These are phyloP conservation scores for Fomitopsis schrenkii DNA, from an alignment of 1,284 basidiomycete genomes.

Conservation along the genomic window DNA sequence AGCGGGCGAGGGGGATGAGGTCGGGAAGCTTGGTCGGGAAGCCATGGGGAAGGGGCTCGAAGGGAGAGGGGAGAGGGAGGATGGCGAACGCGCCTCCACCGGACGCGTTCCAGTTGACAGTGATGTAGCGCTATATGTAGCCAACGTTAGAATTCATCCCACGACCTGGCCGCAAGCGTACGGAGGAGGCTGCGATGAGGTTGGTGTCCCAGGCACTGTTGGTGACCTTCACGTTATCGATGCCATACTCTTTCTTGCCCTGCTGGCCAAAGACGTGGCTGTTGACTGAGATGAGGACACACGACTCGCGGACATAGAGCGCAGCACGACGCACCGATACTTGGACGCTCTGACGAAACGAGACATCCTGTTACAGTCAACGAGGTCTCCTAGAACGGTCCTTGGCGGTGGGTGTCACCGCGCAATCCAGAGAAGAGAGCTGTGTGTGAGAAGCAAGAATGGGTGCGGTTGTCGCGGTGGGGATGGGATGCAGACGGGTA, in stretches of 20 bases:
- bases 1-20: slow-evolving; percentile 87
- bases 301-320: background rate
- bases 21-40: slow-evolving; percentile 87
- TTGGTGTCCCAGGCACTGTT: slow-evolving; percentile 97
- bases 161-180: slow-evolving; percentile 30
- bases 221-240: slow-evolving; percentile 91
- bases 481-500: background rate
- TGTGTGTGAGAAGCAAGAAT: background rate
- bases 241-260: slow-evolving; percentile 78
- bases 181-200: slow-evolving; percentile 82
- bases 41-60: slow-evolving; percentile 44
- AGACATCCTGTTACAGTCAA: slow-evolving; percentile 42
- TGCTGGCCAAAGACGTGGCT: slow-evolving; percentile 90
- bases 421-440: background rate
- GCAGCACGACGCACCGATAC: slow-evolving; percentile 56
- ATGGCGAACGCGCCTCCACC: slow-evolving; percentile 96
- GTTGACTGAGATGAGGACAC: slow-evolving; percentile 13
- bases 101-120: slow-evolving; percentile 93
- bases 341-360: slow-evolving; percentile 71
- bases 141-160: slow-evolving; percentile 5
- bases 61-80: slow-evolving; percentile 80
- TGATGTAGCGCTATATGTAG: slow-evolving; percentile 67
- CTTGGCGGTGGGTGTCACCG: background rate
- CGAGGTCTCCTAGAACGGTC: background rate
- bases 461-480: background rate